Conservation (phyloP, 108 stramenopile genomes). For the Craspedostauros australis region DNA sequence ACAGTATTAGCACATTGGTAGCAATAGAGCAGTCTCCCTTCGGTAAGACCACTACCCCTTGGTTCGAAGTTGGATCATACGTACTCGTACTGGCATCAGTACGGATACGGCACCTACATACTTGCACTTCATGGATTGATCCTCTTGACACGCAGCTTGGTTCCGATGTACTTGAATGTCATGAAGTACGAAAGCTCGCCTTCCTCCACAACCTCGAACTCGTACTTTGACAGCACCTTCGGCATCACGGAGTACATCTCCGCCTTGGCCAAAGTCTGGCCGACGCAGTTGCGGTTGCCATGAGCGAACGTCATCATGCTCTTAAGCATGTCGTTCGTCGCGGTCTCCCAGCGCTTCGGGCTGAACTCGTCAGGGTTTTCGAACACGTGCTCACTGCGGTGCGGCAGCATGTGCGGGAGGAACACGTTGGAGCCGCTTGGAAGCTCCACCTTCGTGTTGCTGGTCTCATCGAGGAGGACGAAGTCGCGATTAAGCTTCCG, state of each 20-base stretch:
- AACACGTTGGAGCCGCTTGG: conserved; percentile 15
- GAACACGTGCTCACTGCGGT: conserved; percentile 9
- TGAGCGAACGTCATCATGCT: conserved; percentile 12
- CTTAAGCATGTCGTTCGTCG: conserved; percentile 14
- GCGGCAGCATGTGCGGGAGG: background rate
- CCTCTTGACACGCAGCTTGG: conserved; percentile 1
- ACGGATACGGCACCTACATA: no score
- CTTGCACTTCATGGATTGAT: no score
- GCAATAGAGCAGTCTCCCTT: no score
- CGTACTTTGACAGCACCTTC: background rate
- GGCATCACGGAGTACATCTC: conserved; percentile 9
- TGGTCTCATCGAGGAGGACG: conserved; percentile 7
- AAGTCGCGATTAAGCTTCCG: conserved; percentile 17
- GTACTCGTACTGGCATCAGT: no score
- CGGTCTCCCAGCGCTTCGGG: conserved; percentile 28
- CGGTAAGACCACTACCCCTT: no score
- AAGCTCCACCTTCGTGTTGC: conserved; percentile 5
- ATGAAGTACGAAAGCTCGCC: conserved; percentile 7
- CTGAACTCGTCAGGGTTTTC: conserved; percentile 14
- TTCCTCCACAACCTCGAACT: conserved; percentile 15
- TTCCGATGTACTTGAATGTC: conserved; percentile 12
- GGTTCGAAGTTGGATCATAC: no score
- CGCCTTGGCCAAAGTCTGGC: conserved; percentile 17
- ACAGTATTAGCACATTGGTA: no score
- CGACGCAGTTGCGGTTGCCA: conserved; percentile 19